Conservation (phyloP, 805 yeast genomes). For the Hanseniaspora guilliermondii region DNA sequence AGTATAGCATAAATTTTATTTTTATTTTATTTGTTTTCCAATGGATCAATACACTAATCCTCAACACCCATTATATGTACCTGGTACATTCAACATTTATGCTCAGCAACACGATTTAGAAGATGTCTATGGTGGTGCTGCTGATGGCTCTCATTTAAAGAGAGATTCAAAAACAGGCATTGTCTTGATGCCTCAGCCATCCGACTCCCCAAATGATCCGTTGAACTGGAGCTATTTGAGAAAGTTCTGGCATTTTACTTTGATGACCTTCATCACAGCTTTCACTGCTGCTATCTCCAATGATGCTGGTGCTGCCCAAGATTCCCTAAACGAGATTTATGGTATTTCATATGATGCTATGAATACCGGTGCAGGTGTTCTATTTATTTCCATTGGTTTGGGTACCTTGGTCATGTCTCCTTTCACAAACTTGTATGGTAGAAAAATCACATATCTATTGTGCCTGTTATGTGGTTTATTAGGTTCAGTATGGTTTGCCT, state of each 20-base stretch:
- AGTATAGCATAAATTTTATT: neutral
- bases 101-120: slow-evolving; percentile 28
- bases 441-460: slow-evolving; percentile 50
- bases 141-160: slow-evolving; percentile 25
- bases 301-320: slow-evolving; percentile 62
- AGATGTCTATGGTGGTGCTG: slow-evolving; percentile 20
- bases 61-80: slow-evolving; percentile 36
- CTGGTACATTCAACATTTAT: slow-evolving; percentile 44
- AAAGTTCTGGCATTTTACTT: slow-evolving; percentile 35
- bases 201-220: slow-evolving; percentile 54
- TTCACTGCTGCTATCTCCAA: slow-evolving; percentile 64
- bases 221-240: slow-evolving; percentile 41
- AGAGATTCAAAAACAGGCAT: slow-evolving; percentile 30
- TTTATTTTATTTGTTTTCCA: slow-evolving; percentile 1
- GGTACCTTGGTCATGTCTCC: slow-evolving; percentile 56
- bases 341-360: slow-evolving; percentile 54
- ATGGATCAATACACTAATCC: slow-evolving; percentile 32
- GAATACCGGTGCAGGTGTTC: slow-evolving; percentile 73
- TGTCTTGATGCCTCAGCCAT: slow-evolving; percentile 46
- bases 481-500: slow-evolving; percentile 65
- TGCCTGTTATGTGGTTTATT: slow-evolving; percentile 47
- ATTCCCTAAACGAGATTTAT: slow-evolving; percentile 47
- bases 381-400: slow-evolving; percentile 59
- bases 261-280: slow-evolving; percentile 48
- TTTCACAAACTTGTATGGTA: slow-evolving; percentile 53